A percentile compares a stretch with the other conserved stretches of the same genome.
phyloP scores from a whole-genome alignment of 495 filamentous ascomycete species.

The Podospora conica region DNA sequence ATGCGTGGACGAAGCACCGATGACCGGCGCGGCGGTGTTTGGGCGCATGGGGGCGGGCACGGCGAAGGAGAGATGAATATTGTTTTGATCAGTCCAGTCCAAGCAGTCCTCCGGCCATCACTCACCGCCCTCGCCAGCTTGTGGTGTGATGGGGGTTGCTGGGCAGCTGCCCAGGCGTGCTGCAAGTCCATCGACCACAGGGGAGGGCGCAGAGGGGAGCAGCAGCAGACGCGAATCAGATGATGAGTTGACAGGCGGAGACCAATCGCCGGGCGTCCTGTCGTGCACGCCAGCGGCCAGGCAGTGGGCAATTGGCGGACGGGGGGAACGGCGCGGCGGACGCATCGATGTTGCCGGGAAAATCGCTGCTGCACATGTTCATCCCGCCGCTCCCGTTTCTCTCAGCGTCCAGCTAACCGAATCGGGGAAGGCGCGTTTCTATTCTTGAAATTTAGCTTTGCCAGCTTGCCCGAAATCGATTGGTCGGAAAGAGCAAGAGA shows the following conservation, averaged over 20 bases:
- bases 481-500: neutral
- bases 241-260: neutral
- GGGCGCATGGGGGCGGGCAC: neutral
- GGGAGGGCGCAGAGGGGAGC: neutral
- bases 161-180: too few species aligned
- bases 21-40: neutral
- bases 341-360: neutral
- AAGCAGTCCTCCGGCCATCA: neutral
- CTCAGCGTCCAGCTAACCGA: neutral
- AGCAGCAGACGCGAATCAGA: neutral
- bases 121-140: neutral
- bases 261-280: neutral
- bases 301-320: neutral
- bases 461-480: neutral
- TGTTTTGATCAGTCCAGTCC: neutral
- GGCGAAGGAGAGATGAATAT: neutral
- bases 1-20: neutral
- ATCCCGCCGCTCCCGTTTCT: neutral
- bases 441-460: conserved; percentile 30
- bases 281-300: neutral
- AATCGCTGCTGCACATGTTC: neutral
- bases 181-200: neutral
- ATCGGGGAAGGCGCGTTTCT: conserved; percentile 23
- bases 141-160: neutral
- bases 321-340: neutral